phyloP scores from a whole-genome alignment of 1,284 basidiomycete species.

The Moesziomyces aphidis region DNA sequence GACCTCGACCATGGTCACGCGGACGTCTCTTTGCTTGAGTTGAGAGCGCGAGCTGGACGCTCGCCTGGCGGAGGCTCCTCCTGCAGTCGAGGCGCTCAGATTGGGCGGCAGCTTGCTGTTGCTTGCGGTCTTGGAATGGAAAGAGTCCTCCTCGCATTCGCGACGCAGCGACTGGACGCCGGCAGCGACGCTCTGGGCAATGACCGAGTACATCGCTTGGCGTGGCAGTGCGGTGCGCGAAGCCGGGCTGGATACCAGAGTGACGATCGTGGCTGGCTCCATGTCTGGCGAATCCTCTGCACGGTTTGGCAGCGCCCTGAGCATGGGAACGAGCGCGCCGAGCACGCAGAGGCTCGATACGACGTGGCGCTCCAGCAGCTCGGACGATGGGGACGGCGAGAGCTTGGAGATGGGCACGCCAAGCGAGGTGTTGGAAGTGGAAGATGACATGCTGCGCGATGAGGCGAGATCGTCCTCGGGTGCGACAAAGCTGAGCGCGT shows the following conservation, averaged over 20 bases:
- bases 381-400: conserved; percentile 28
- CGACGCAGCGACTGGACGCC: conserved; percentile 53
- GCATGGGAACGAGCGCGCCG: conserved; percentile 43
- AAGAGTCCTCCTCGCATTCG: conserved; percentile 49
- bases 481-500: conserved; percentile 56
- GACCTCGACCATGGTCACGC: conserved; percentile 48
- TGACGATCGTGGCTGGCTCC: conserved; percentile 38
- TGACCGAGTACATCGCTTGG: conserved; percentile 49
- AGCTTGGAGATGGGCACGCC: conserved; percentile 37
- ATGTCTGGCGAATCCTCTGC: conserved; percentile 17
- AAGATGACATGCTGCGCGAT: conserved; percentile 30
- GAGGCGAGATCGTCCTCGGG: conserved; percentile 31
- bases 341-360: conserved; percentile 52
- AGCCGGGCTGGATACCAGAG: conserved; percentile 49
- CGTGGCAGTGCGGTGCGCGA: conserved; percentile 44
- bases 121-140: conserved; percentile 48
- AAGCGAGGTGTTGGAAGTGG: conserved; percentile 19
- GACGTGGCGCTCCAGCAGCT: conserved; percentile 54
- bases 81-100: conserved; percentile 5
- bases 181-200: conserved; percentile 52
- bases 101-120: conserved; percentile 31
- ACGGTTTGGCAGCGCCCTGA: conserved; percentile 45
- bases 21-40: conserved; percentile 46
- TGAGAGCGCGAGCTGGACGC: conserved; percentile 19
- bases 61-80: conserved; percentile 10